Evolutionary conservation across 208 protist genomes (phyloP), one percentile per base, ranked within the genome.

Genomic region (Leptomonas seymouri): DNA sequence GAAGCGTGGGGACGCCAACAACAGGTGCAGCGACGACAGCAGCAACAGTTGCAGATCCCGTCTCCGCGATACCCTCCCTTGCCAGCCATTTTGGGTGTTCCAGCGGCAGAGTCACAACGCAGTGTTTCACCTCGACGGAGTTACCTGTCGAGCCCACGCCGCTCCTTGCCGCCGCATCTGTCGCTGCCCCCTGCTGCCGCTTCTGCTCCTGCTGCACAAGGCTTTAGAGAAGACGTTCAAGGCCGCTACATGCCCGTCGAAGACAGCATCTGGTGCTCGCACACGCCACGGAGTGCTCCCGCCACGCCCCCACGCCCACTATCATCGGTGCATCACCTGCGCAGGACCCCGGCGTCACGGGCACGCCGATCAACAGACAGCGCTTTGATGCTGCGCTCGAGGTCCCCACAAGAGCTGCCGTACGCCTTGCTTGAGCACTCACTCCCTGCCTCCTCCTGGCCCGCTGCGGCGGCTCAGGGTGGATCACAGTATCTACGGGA

Each of bases 261-360:
- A 39, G 56, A 61, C 39, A 21, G 23, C 23, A 39, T 61, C 21
- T 48, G 56, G 56, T 48, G 56, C 23, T 21, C 20, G 34, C 34
- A 4, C 18, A 12, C 11, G 12, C 28, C 56, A 25, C 54, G 54
- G 5, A 39, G 34, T 7, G 31, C 54, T 0, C 44, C 54, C 4
- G 31, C 8, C n/a, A 20, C 31, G 2, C 5, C 51, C 20, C 14
- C 21, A 14, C 16, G 31, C 20, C 54, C 54, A 0, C 20, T 34
- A 27, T 20, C 34, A 3, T 5, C 54, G 34, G 2, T 9, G 6
- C 31, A 59, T 2, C 20, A 1, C 54, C 34, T 5, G 31, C 16
- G 28, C 54, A 39, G 34, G 7, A 39, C 34, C 34, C 34, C 34
- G 3, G 34, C 34, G 9, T 3, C 34, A 39, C 15, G 7, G 23